Evolutionary conservation across 371 early-diverging fungal species (phyloP).

Genomic region (Umbelopsis sp.): DNA sequence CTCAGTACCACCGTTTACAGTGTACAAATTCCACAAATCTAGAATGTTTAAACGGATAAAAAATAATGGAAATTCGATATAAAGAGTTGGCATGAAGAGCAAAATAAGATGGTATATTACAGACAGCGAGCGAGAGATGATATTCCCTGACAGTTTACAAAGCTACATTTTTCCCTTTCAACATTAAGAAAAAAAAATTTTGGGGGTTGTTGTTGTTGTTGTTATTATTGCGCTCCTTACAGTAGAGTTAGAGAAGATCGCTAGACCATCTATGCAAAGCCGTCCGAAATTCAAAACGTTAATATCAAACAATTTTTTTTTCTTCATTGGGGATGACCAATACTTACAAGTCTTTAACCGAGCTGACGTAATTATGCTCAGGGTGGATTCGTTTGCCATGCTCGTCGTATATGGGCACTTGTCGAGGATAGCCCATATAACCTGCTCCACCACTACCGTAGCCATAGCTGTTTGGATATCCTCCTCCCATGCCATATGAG

Average conservation of each 20-base stretch:
- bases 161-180: neutral
- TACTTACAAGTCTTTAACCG: slow-evolving; percentile 16
- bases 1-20: neutral
- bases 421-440: slow-evolving; percentile 5
- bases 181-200: neutral
- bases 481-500: neutral
- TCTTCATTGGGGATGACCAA: neutral
- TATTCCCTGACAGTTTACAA: neutral
- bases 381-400: slow-evolving; percentile 8
- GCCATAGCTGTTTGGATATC: slow-evolving; percentile 5
- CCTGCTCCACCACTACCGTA: neutral
- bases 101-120: slow-evolving; percentile 7
- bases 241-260: neutral
- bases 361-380: slow-evolving; percentile 15
- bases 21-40: neutral
- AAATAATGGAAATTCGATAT: neutral
- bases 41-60: neutral
- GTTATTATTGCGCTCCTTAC: neutral
- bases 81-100: neutral
- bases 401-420: slow-evolving; percentile 14
- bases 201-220: neutral
- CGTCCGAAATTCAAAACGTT: too few species aligned
- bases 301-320: too few species aligned
- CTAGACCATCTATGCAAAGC: neutral
- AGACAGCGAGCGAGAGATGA: neutral